Evolutionary conservation across 768 basidiomycete genomes (phyloP).

Genomic region (Pluteus cervinus): DNA sequence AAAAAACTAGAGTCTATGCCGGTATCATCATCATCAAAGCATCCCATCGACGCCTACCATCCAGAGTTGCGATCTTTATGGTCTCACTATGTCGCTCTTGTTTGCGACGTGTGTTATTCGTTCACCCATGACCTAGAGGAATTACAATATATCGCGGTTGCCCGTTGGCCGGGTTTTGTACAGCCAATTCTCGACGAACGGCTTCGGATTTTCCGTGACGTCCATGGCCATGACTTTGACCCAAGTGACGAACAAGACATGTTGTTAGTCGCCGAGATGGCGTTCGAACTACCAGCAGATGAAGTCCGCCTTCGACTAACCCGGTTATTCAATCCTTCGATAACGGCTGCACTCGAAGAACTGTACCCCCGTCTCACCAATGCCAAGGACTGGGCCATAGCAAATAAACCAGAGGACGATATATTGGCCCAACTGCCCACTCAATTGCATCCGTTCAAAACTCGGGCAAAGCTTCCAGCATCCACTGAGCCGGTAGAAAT

Average conservation of each 20-base stretch:
- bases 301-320: constrained; percentile 63
- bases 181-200: constrained; percentile 58
- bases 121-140: constrained; percentile 67
- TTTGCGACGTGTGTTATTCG: constrained; percentile 56
- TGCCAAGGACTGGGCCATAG: constrained; percentile 55
- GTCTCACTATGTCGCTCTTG: constrained; percentile 49
- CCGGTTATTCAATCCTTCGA: constrained; percentile 54
- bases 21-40: constrained; percentile 7
- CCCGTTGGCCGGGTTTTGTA: constrained; percentile 77
- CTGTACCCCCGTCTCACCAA: constrained; percentile 66
- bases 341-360: constrained; percentile 56
- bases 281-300: constrained; percentile 37
- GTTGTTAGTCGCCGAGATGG: neutral
- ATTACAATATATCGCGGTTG: constrained; percentile 68
- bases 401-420: constrained; percentile 40
- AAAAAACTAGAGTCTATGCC: constrained; percentile 33
- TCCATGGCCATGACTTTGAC: constrained; percentile 9
- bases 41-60: constrained; percentile 36
- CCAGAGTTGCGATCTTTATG: constrained; percentile 54
- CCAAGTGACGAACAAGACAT: constrained; percentile 2
- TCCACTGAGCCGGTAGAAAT: neutral
- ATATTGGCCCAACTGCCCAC: constrained; percentile 26
- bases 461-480: neutral
- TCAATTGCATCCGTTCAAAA: constrained; percentile 7
- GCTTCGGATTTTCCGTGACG: constrained; percentile 10